phyloP scores from a whole-genome alignment of 2,329 filamentous ascomycete species.

The Podosphaera aphanis region DNA sequence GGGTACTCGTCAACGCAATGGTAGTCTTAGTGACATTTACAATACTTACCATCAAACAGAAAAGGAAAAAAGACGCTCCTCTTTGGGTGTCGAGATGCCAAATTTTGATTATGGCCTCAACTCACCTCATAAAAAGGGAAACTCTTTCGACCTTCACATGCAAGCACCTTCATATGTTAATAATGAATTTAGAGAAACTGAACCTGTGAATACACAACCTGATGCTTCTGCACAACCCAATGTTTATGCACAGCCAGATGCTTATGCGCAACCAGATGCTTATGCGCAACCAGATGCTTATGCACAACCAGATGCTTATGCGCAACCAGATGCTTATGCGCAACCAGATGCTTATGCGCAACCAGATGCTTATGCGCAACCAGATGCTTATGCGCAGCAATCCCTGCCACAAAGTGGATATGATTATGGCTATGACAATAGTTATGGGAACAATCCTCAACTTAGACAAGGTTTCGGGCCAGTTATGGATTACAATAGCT shows the following conservation, averaged over 20 bases:
- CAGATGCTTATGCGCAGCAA: slow-evolving; percentile 27
- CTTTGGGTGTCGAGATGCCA: slow-evolving; percentile 13
- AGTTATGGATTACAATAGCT: slow-evolving; percentile 7
- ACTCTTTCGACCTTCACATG: slow-evolving; percentile 14
- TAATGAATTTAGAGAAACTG: slow-evolving; percentile 20
- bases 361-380: too few species aligned
- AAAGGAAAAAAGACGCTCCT: slow-evolving; percentile 6
- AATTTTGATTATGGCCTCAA: slow-evolving; percentile 11
- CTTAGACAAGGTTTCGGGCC: slow-evolving; percentile 6
- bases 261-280: too few species aligned
- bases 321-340: too few species aligned
- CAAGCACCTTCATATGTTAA: slow-evolving; percentile 18
- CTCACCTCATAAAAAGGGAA: slow-evolving; percentile 8
- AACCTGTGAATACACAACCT: slow-evolving; percentile 42
- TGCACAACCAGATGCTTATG: too few species aligned
- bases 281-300: too few species aligned
- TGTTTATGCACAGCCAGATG: too few species aligned
- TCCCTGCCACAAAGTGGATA: slow-evolving; percentile 32
- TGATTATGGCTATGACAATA: slow-evolving; percentile 45
- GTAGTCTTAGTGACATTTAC: slow-evolving; percentile 27
- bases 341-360: too few species aligned
- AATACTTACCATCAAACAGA: slow-evolving; percentile 24
- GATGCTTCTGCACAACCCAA: slow-evolving; percentile 27
- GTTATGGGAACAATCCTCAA: slow-evolving; percentile 8
- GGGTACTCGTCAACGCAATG: slow-evolving; percentile 7